Evolutionary conservation across 1,139 yeast species (phyloP).

Genomic region (Geotrichum restrictum): DNA sequence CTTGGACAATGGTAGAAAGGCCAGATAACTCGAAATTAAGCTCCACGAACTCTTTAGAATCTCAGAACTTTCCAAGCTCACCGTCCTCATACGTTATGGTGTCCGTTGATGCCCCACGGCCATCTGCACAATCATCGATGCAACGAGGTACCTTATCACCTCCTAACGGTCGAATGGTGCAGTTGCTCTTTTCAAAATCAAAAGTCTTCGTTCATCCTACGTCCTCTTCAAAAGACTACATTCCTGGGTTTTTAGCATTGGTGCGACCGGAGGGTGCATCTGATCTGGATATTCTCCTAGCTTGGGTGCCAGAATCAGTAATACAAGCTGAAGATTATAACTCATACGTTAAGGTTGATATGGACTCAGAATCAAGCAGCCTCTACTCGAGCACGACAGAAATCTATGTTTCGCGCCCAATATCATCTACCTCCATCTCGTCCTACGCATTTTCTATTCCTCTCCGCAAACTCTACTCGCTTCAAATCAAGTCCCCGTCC

Average conservation of each 20-base stretch:
- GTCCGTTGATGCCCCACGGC: background rate
- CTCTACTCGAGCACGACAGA: conserved; percentile 26
- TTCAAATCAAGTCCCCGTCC: conserved; percentile 80
- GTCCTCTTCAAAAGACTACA: conserved; percentile 64
- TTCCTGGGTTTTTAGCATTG: conserved; percentile 69
- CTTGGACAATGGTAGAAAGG: conserved; percentile 1
- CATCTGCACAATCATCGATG: too few species aligned
- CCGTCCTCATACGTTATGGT: conserved; percentile 10
- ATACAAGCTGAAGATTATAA: conserved; percentile 50
- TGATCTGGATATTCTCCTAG: conserved; percentile 57
- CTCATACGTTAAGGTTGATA: conserved; percentile 52
- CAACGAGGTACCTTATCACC: too few species aligned
- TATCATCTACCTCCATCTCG: conserved; percentile 49
- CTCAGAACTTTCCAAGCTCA: background rate
- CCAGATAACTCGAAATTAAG: background rate
- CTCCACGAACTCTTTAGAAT: background rate
- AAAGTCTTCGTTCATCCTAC: conserved; percentile 79
- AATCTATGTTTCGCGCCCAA: conserved; percentile 50
- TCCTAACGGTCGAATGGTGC: conserved; percentile 25
- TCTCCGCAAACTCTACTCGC: conserved; percentile 61
- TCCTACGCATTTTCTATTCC: conserved; percentile 65
- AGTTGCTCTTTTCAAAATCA: conserved; percentile 41
- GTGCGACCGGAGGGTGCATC: conserved; percentile 52
- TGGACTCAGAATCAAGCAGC: conserved; percentile 36
- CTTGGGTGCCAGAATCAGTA: conserved; percentile 70